Evolutionary conservation across 345 rosid genomes (phyloP).

Genomic region (Salix caprea): DNA sequence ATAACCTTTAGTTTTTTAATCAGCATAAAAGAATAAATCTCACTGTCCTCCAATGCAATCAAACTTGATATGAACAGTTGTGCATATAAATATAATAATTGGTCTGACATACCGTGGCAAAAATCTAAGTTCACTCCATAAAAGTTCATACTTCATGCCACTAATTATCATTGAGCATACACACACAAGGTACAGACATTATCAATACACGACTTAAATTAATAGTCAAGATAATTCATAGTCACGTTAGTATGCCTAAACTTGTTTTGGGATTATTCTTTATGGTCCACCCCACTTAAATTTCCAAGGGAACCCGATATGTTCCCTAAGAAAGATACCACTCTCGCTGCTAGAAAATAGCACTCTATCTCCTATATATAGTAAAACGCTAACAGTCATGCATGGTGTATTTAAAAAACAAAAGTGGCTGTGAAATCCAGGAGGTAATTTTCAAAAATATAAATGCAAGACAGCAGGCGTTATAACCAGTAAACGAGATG

Average conservation of each 20-base stretch:
- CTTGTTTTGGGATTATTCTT: not conserved
- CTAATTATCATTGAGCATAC: not conserved
- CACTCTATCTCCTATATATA: not conserved
- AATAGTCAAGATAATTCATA: not conserved
- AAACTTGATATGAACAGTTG: not conserved
- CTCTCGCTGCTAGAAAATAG: too few species aligned
- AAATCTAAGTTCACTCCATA: too few species aligned
- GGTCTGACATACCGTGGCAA: not conserved
- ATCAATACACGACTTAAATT: not conserved
- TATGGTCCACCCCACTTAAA: not conserved
- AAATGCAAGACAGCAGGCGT: not conserved
- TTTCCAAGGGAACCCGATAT: not conserved
- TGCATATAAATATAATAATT: too few species aligned
- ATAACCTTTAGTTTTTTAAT: not conserved
- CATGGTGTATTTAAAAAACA: not conserved
- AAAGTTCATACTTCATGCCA: not conserved
- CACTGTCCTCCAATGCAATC: not conserved
- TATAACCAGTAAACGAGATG: too few species aligned
- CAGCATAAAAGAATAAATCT: not conserved
- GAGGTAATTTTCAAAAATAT: not conserved
- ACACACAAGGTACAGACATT: not conserved
- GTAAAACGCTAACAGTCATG: not conserved
- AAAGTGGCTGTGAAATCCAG: not conserved
- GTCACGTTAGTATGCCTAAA: not conserved
- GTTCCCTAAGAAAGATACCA: not conserved